phyloP scores from a whole-genome alignment of 169 alveolate genomes.

The Cryptosporidium meleagridis region DNA sequence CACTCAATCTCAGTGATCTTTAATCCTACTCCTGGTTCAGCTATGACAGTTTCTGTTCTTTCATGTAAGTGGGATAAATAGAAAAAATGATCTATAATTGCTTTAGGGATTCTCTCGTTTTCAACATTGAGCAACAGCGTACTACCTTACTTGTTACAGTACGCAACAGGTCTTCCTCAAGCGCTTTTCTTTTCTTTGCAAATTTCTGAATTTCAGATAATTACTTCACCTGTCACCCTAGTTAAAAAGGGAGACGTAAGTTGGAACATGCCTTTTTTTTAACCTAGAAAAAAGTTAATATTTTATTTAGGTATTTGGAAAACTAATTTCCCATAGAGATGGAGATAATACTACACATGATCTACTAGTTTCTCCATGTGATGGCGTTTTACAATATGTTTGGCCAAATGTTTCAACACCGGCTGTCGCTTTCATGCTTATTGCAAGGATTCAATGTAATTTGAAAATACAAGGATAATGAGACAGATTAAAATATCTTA shows the following conservation, averaged over 20 bases:
- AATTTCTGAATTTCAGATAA: conserved; percentile 29
- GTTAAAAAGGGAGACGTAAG: conserved; percentile 55
- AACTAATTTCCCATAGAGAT: not conserved
- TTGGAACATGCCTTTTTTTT: not conserved
- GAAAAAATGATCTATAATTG: not conserved
- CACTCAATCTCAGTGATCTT: conserved; percentile 2
- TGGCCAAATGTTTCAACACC: conserved; percentile 70
- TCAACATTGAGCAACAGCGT: conserved; percentile 57
- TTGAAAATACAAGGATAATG: not conserved
- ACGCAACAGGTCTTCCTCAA: conserved; percentile 51
- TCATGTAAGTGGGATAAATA: conserved; percentile 47
- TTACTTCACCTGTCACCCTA: conserved; percentile 14
- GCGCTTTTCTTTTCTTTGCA: conserved; percentile 23
- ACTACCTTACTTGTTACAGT: conserved; percentile 24
- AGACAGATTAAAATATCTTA: not conserved
- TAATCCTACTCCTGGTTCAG: conserved; percentile 28
- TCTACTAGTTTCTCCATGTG: conserved; percentile 46
- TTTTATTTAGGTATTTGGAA: conserved; percentile 31
- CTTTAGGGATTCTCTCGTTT: conserved; percentile 54
- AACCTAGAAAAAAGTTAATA: not conserved
- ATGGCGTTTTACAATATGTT: conserved; percentile 64
- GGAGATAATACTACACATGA: not conserved
- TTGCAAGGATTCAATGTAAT: conserved; percentile 68
- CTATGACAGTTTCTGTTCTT: conserved; percentile 33
- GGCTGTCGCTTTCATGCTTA: conserved; percentile 48